Conservation (phyloP, 177 flowering plant genomes). For the Vitis hybrid region DNA sequence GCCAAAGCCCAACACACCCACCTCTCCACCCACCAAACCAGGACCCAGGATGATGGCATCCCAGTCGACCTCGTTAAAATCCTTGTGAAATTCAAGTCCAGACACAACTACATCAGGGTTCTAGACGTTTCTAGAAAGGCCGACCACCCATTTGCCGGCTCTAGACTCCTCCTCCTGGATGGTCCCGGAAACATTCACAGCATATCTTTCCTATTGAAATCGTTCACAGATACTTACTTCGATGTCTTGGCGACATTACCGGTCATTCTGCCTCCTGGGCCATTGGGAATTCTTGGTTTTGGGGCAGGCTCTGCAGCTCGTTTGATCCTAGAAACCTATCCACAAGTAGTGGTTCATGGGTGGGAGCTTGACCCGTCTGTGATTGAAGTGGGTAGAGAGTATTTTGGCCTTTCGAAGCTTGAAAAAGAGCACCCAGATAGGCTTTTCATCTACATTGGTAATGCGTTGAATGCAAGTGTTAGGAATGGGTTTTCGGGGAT, state of each 20-base stretch:
- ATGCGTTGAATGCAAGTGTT: conserved; percentile 51
- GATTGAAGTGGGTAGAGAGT: conserved; percentile 75
- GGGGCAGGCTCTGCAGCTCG: conserved; percentile 90
- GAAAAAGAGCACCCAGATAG: conserved; percentile 50
- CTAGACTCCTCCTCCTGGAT: conserved; percentile 83
- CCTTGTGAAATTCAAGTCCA: conserved; percentile 71
- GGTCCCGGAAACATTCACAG: conserved; percentile 93
- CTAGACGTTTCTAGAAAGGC: conserved; percentile 70
- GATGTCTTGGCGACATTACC: conserved; percentile 89
- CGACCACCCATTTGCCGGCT: conserved; percentile 87
- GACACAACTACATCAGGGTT: conserved; percentile 78
- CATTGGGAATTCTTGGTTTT: conserved; percentile 81
- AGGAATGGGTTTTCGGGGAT: conserved; percentile 75
- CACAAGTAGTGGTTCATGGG: conserved; percentile 54
- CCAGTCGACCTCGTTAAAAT: conserved; percentile 56
- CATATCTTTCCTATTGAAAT: conserved; percentile 51
- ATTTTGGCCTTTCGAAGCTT: conserved; percentile 62
- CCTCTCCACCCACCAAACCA: conserved; percentile 13
- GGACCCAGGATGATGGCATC: conserved; percentile 55
- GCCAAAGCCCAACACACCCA: conserved; percentile 27
- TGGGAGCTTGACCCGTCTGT: conserved; percentile 93
- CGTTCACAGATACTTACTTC: conserved; percentile 68
- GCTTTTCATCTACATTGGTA: conserved; percentile 61
- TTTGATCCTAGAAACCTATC: conserved; percentile 57
- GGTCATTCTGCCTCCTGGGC: conserved; percentile 72